Conservation (phyloP, 805 yeast genomes). For the Saccharomyces kudriavzevii region DNA sequence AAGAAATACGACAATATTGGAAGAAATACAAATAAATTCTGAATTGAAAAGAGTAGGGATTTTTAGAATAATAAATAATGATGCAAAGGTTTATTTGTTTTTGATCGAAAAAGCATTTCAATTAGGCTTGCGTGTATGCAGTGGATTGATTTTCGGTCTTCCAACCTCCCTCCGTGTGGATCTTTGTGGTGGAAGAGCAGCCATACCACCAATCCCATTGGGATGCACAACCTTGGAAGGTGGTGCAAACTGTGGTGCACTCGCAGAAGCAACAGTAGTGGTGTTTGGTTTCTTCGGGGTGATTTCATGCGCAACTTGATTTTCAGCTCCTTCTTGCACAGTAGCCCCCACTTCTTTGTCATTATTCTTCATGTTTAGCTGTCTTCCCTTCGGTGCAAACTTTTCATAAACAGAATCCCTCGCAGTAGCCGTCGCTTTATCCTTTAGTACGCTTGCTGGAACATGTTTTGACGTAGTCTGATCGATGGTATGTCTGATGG, state of each 20-base stretch:
- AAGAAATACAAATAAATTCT: neutral
- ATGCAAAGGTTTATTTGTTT: neutral
- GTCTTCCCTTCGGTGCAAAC: slow-evolving; percentile 30
- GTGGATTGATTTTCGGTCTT: slow-evolving; percentile 25
- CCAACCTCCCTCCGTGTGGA: slow-evolving; percentile 25
- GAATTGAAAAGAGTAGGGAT: neutral
- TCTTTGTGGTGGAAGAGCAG: slow-evolving; percentile 3
- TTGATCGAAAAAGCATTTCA: neutral
- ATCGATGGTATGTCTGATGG: slow-evolving; percentile 53
- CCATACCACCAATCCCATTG: slow-evolving; percentile 7
- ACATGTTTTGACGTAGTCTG: slow-evolving; percentile 62
- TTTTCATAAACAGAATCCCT: slow-evolving; percentile 21
- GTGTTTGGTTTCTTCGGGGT: neutral
- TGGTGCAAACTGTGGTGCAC: slow-evolving; percentile 19
- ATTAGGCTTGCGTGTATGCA: slow-evolving; percentile 9
- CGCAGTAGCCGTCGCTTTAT: slow-evolving; percentile 15
- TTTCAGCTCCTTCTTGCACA: neutral
- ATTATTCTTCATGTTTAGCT: slow-evolving; percentile 3
- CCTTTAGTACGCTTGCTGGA: slow-evolving; percentile 19
- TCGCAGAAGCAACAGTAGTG: neutral
- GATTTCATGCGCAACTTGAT: neutral
- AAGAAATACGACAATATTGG: neutral
- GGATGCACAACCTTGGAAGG: slow-evolving; percentile 23
- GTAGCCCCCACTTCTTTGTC: neutral
- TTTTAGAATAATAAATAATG: neutral